A percentile compares a stretch with the other conserved stretches of the same genome.
Evolutionary conservation across 2,329 filamentous ascomycete species (phyloP).

Genomic region (Monosporascus ibericus): DNA sequence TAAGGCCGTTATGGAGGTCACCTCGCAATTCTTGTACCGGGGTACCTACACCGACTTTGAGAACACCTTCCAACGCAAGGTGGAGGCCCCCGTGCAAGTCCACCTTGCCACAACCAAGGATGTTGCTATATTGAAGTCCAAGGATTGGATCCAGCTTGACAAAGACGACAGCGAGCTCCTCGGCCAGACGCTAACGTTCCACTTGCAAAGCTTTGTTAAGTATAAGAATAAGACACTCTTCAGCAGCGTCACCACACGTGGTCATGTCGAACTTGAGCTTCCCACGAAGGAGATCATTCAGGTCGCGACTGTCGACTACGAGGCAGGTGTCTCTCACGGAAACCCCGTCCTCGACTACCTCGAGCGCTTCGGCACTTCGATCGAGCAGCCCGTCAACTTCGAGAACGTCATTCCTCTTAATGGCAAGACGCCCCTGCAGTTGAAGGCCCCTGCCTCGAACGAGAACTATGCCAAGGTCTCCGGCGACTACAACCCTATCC

Average conservation of each 20-base stretch:
- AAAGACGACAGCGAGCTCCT: slow-evolving; percentile 74
- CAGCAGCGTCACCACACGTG: slow-evolving; percentile 84
- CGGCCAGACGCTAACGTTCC: slow-evolving; percentile 92
- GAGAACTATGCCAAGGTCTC: slow-evolving; percentile 97
- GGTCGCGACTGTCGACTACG: slow-evolving; percentile 94
- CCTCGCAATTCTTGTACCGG: slow-evolving; percentile 95
- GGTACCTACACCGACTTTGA: slow-evolving; percentile 89
- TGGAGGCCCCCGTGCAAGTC: slow-evolving; percentile 90
- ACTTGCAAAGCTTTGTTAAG: slow-evolving; percentile 80
- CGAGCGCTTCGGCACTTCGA: slow-evolving; percentile 80
- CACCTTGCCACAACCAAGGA: slow-evolving; percentile 85
- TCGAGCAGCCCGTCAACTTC: slow-evolving; percentile 94
- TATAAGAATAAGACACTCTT: slow-evolving; percentile 95
- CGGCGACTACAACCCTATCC: slow-evolving; percentile 97
- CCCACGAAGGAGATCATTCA: slow-evolving; percentile 97
- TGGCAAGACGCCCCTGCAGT: slow-evolving; percentile 79
- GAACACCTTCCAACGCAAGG: slow-evolving; percentile 98
- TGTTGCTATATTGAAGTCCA: slow-evolving; percentile 86
- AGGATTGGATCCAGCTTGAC: slow-evolving; percentile 95
- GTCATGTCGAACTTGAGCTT: slow-evolving; percentile 87
- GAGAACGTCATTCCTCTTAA: slow-evolving; percentile 95
- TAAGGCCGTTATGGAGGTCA: slow-evolving; percentile 92
- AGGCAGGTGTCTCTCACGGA: slow-evolving; percentile 82
- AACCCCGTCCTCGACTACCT: slow-evolving; percentile 98
- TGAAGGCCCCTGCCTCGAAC: slow-evolving; percentile 91